phyloP scores from a whole-genome alignment of 768 basidiomycete genomes.

The Pisolithus microcarpus region DNA sequence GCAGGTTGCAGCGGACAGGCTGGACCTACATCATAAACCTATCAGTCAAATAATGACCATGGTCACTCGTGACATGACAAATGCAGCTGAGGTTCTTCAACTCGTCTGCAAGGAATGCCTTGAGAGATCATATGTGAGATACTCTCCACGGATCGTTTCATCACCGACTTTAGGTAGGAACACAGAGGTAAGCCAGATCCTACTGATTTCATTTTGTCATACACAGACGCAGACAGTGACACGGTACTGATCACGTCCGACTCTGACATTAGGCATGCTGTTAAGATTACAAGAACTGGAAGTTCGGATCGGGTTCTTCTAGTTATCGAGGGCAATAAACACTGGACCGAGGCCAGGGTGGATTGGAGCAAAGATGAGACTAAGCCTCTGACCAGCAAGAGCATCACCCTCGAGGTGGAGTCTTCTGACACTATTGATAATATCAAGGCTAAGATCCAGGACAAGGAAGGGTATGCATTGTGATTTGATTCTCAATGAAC shows the following conservation, averaged over 20 bases:
- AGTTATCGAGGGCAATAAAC: slow-evolving; percentile 82
- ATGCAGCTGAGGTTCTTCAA: slow-evolving; percentile 94
- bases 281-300: slow-evolving; percentile 64
- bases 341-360: slow-evolving; percentile 74
- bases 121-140: slow-evolving; percentile 90
- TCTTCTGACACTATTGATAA: no score
- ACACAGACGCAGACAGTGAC: slow-evolving; percentile 97
- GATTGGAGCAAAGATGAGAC: slow-evolving; percentile 60
- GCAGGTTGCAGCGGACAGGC: slow-evolving; percentile 92
- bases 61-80: slow-evolving; percentile 98
- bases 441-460: no score
- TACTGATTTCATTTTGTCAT: slow-evolving; percentile 79
- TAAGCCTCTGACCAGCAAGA: no score
- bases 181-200: slow-evolving; percentile 56
- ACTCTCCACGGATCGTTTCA: slow-evolving; percentile 87
- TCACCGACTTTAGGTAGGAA: slow-evolving; percentile 43
- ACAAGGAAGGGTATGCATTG: no score
- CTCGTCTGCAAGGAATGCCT: slow-evolving; percentile 91
- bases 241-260: slow-evolving; percentile 91
- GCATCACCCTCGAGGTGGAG: no score
- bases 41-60: slow-evolving; percentile 89
- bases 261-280: slow-evolving; percentile 86
- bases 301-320: slow-evolving; percentile 89
- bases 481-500: no score
- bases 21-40: slow-evolving; percentile 86